A percentile compares a stretch with the other conserved stretches of the same genome.
Evolutionary conservation across 148 eudicot genomes (phyloP).

Genomic region (Talinum fruticosum): DNA sequence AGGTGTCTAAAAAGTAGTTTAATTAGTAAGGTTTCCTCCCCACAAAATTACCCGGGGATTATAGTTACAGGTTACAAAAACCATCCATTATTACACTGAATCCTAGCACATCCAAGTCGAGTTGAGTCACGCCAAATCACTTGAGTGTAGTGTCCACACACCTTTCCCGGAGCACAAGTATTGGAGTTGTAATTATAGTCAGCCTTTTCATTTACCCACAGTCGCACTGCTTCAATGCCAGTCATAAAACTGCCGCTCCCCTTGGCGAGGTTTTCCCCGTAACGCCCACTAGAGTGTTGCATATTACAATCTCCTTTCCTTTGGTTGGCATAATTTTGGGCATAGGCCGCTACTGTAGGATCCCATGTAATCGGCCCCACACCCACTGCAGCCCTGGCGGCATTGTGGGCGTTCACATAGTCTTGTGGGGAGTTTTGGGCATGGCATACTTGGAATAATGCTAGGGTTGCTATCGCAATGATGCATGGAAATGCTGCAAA

Average conservation of each 20-base stretch:
- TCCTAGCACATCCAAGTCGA: constrained; percentile 48
- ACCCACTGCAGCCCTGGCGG: constrained; percentile 10
- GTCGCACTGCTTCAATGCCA: constrained; percentile 18
- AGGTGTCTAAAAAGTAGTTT: not conserved
- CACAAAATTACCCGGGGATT: constrained; percentile 46
- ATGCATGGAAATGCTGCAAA: not conserved
- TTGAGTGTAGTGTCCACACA: constrained; percentile 48
- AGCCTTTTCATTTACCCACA: constrained; percentile 40
- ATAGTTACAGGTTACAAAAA: constrained; percentile 41
- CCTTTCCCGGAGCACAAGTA: constrained; percentile 28
- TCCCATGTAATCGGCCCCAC: constrained; percentile 9
- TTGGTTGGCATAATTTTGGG: constrained; percentile 13
- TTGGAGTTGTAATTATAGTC: constrained; percentile 32
- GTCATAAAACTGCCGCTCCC: not conserved
- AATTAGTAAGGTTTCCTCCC: constrained; percentile 40
- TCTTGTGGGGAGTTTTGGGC: constrained; percentile 23
- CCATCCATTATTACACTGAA: constrained; percentile 27
- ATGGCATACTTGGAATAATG: not conserved
- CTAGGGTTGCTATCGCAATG: not conserved
- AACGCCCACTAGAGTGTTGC: constrained; percentile 14
- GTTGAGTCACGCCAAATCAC: constrained; percentile 42
- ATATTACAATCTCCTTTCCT: constrained; percentile 4
- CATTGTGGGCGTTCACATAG: constrained; percentile 16
- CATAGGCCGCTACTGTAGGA: not conserved
- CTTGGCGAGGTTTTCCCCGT: constrained; percentile 22